Evolutionary conservation across 768 basidiomycete genomes (phyloP).

Genomic region (Boletus sp.): DNA sequence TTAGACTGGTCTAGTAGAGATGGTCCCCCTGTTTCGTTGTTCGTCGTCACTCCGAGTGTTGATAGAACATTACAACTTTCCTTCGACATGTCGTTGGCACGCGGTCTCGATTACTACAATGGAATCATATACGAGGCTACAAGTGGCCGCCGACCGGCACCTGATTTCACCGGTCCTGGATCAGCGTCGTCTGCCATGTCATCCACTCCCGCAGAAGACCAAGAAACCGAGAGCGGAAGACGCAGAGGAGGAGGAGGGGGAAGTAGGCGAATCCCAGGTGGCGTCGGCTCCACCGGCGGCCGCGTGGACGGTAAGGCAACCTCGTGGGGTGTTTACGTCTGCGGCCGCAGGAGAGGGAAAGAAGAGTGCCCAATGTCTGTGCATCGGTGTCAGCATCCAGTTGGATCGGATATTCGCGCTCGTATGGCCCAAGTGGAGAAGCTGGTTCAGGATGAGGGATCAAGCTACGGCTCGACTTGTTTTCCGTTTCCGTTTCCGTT

Average conservation of each 20-base stretch:
- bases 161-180: constrained; percentile 60
- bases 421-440: constrained; percentile 79
- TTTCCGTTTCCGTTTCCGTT: background rate
- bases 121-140: too few relatives aligned
- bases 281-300: constrained; percentile 98
- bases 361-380: constrained; percentile 68
- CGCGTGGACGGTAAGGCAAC: constrained; percentile 94
- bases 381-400: constrained; percentile 90
- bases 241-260: constrained; percentile 73
- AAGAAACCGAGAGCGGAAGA: constrained; percentile 47
- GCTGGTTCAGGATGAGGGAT: constrained; percentile 85
- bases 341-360: constrained; percentile 80
- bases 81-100: constrained; percentile 96
- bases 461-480: constrained; percentile 50
- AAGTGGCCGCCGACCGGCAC: too few relatives aligned
- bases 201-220: constrained; percentile 24
- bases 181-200: constrained; percentile 28
- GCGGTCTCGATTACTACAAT: constrained; percentile 97
- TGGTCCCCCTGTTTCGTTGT: too few relatives aligned
- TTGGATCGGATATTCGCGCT: constrained; percentile 92
- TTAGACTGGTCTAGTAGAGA: too few relatives aligned
- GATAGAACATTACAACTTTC: too few relatives aligned
- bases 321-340: constrained; percentile 85
- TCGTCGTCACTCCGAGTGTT: too few relatives aligned
- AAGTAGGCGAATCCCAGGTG: constrained; percentile 90